Evolutionary conservation across 2,329 filamentous ascomycete genomes (phyloP), one percentile per base, ranked within the genome.

Genomic region (Emericellopsis atlantica): DNA sequence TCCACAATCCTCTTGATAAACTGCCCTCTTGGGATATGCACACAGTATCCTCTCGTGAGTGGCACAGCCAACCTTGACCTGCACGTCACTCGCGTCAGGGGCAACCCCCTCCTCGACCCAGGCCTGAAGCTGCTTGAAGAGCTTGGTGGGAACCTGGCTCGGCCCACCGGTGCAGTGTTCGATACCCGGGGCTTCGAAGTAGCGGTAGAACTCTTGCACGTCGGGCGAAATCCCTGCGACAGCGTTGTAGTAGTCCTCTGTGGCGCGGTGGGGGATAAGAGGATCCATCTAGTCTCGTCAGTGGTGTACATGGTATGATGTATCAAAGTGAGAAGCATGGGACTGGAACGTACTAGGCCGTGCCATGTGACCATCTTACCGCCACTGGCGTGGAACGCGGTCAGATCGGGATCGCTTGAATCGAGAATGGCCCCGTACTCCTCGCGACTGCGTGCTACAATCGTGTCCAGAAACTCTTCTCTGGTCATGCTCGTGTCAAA

Each of bases 321-420:
- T 40, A n/a, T n/a, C n/a, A n/a, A n/a, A n/a, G n/a, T n/a, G n/a
- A n/a, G n/a, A n/a, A 5, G 10, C 14, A 18, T 16, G n/a, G 21
- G 11, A 2, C 15, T 26, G 18, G 18, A 6, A 34, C 35, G 32
- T 11, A 37, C 45, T 9, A 56, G 44, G n/a, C 64, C 64, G 45
- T 67, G 64, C 48, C 57, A 66, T 35, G 61, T 52, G 16, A 67
- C 22, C 3, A 67, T 37, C 49, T 67, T 67, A 21, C 60, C 59
- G 9, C 65, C 64, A 2, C 48, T 49, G 5, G 46, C 45, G 21
- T 46, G 48, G 44, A 58, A 64, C 1, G 45, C 43, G 0, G 47
- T 32, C 4, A 61, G 43, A 23, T 51, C 54, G 36, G 54, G 45
- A 21, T 58, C 49, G n/a, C 48, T 47, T 9, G 57, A 54, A 10